phyloP scores from a whole-genome alignment of 441 rosid species.

The Adansonia rubrostipa region DNA sequence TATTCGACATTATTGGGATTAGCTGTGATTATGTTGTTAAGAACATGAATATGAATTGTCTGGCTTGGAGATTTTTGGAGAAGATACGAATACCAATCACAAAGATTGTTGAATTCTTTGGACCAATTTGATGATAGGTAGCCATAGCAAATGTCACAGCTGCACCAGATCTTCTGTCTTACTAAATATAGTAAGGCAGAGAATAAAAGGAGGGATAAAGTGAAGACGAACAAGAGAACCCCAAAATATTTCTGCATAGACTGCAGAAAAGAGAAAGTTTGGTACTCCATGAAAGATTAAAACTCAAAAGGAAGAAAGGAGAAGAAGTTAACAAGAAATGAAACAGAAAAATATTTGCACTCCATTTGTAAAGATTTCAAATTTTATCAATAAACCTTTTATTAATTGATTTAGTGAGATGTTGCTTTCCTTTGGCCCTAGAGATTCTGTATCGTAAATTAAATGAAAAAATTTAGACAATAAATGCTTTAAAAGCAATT shows the following conservation, averaged over 20 bases:
- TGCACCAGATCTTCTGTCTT: slow-evolving; percentile 46
- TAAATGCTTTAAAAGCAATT: background rate
- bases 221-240: slow-evolving; percentile 7
- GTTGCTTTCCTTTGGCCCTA: background rate
- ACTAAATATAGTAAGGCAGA: slow-evolving; percentile 16
- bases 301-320: background rate
- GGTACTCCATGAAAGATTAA: slow-evolving; percentile 28
- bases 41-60: slow-evolving; percentile 68
- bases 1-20: slow-evolving; percentile 66
- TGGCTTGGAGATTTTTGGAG: slow-evolving; percentile 57
- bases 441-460: background rate
- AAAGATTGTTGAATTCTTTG: slow-evolving; percentile 56
- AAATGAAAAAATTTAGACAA: background rate
- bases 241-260: background rate
- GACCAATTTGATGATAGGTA: slow-evolving; percentile 57
- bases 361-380: background rate
- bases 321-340: background rate
- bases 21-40: slow-evolving; percentile 57
- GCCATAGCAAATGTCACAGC: slow-evolving; percentile 56
- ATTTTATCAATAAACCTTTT: background rate
- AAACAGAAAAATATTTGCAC: background rate
- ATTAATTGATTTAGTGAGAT: background rate
- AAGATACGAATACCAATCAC: slow-evolving; percentile 75
- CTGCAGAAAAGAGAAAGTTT: background rate
- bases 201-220: slow-evolving; percentile 17